Percentiles rank a stretch among this genome's conserved stretches.
Evolutionary conservation across 73 alveolate species (phyloP).

Genomic region (Loxodes magnus): DNA sequence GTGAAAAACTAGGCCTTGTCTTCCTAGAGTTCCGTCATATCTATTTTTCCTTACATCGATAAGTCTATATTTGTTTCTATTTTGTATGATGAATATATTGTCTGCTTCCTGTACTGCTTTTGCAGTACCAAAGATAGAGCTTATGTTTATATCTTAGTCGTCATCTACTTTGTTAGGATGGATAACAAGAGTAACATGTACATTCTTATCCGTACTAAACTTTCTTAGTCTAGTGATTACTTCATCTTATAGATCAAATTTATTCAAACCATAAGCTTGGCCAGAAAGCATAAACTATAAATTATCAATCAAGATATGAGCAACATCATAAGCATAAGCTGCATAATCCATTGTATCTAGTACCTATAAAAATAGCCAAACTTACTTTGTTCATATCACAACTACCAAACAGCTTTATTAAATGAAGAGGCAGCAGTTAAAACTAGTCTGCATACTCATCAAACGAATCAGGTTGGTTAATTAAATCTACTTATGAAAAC

Average conservation of each 20-base stretch:
- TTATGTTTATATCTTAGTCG: conserved; percentile 51
- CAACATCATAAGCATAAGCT: conserved; percentile 57
- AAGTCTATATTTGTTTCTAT: conserved; percentile 44
- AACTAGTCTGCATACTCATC: conserved; percentile 28
- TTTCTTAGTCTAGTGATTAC: conserved; percentile 46
- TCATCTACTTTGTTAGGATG: conserved; percentile 92
- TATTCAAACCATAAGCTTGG: conserved; percentile 45
- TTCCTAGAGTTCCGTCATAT: conserved; percentile 77
- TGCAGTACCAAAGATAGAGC: conserved; percentile 77
- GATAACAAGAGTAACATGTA: conserved; percentile 65
- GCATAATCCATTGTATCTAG: conserved; percentile 75
- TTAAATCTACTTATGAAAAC: conserved; percentile 34
- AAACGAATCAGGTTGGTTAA: conserved; percentile 17
- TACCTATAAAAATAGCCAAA: neutral
- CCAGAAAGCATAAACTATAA: conserved; percentile 75
- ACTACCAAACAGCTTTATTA: conserved; percentile 79
- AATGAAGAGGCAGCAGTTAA: conserved; percentile 50
- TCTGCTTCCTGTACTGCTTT: conserved; percentile 86
- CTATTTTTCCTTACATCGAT: conserved; percentile 70
- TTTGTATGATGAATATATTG: conserved; percentile 55
- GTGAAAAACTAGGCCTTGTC: conserved; percentile 54
- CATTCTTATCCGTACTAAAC: conserved; percentile 55
- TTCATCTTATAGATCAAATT: conserved; percentile 67
- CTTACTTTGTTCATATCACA: conserved; percentile 35
- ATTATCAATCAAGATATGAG: conserved; percentile 67